Evolutionary conservation across 2,329 filamentous ascomycete genomes (phyloP).

Genomic region (Ascochyta clinopodiicola): DNA sequence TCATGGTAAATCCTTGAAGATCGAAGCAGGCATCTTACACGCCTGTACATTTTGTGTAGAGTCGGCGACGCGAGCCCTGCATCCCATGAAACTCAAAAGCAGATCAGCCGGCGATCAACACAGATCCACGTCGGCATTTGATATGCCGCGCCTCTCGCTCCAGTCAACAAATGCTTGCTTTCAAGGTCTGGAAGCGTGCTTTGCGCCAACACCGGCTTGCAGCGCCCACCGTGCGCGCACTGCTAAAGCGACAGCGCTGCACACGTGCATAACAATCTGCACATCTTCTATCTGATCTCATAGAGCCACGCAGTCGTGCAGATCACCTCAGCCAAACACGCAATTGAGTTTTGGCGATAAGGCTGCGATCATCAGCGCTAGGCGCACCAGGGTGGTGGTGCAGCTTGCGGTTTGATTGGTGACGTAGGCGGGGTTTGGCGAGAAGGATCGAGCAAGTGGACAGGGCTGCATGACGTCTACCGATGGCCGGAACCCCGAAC

Average conservation of each 20-base stretch:
- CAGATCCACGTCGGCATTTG: not conserved
- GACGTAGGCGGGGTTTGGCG: constrained; percentile 11
- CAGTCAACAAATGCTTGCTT: not conserved
- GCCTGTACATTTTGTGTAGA: not conserved
- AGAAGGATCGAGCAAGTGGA: not conserved
- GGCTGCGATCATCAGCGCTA: constrained; percentile 4
- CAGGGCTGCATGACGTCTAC: constrained; percentile 9
- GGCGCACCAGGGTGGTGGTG: not conserved
- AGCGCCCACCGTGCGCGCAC: not conserved
- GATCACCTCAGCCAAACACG: not conserved
- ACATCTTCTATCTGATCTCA: not conserved
- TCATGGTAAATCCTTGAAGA: not conserved
- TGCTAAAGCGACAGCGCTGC: not conserved
- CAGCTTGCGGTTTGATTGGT: constrained; percentile 6
- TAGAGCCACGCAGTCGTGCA: not conserved
- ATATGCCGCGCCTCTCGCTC: not conserved
- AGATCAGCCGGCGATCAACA: constrained; percentile 2
- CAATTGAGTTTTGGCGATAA: constrained; percentile 1
- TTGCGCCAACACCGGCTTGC: not conserved
- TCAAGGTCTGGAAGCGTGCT: not conserved
- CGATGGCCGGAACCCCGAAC: not conserved
- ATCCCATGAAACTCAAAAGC: constrained; percentile 11
- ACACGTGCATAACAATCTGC: not conserved
- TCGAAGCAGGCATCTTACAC: not conserved
- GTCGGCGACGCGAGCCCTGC: constrained; percentile 1